These are phyloP conservation scores for Alisma plantagoaquatica DNA, from an alignment of 106 monocot species.

Conservation along the genomic window DNA sequence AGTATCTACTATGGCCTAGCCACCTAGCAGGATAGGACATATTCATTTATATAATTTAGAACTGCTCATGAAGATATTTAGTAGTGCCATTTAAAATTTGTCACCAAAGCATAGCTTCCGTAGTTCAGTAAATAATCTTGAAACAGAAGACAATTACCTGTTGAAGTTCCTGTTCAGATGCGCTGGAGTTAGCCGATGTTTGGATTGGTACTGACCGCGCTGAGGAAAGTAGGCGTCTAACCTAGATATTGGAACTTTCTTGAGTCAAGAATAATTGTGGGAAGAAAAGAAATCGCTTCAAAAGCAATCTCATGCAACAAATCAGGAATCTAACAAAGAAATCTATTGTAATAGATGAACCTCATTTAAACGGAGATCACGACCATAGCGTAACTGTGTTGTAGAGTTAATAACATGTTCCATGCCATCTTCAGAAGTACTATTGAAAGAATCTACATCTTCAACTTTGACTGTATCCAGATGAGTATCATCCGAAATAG, in stretches of 20 bases:
- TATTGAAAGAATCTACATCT: conserved; percentile 33
- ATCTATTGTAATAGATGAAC: conserved; percentile 26
- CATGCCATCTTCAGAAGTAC: conserved; percentile 82
- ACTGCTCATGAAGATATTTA: no score
- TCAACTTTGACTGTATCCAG: conserved; percentile 35
- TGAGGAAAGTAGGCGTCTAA: conserved; percentile 84
- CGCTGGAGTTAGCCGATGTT: conserved; percentile 65
- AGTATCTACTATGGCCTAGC: no score
- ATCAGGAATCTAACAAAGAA: not conserved
- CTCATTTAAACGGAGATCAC: conserved; percentile 93
- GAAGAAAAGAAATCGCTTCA: not conserved
- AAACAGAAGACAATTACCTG: no score
- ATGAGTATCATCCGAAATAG: conserved; percentile 28
- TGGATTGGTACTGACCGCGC: conserved; percentile 67
- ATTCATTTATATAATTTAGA: no score
- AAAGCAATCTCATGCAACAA: no score
- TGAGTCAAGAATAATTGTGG: not conserved
- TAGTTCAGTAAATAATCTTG: no score
- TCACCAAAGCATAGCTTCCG: no score
- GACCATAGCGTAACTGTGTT: conserved; percentile 76
- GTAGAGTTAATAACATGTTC: conserved; percentile 77
- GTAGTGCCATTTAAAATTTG: no score
- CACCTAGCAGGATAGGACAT: no score
- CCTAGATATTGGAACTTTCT: conserved; percentile 26
- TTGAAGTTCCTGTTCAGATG: conserved; percentile 88